Conservation (phyloP, 495 filamentous ascomycete species). For the Thermothielavioides terrestris region DNA sequence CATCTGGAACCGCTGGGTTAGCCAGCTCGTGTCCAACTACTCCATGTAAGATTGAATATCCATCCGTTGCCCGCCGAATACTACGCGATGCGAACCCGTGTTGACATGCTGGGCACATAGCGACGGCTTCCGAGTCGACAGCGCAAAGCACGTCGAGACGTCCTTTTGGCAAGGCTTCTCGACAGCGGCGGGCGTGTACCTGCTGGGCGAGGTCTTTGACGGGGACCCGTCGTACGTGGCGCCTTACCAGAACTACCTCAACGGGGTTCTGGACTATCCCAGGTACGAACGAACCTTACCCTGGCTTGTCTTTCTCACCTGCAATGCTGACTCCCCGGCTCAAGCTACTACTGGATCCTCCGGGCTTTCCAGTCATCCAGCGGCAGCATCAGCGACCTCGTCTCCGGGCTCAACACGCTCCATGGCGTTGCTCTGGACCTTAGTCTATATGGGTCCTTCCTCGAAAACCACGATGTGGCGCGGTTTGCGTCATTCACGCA, state of each 20-base stretch:
- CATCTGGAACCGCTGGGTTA: conserved; percentile 60
- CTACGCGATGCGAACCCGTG: background rate
- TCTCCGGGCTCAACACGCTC: conserved; percentile 49
- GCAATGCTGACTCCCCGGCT: background rate
- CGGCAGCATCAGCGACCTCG: conserved; percentile 51
- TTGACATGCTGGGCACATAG: background rate
- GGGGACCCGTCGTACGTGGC: conserved; percentile 54
- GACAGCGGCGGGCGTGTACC: conserved; percentile 59
- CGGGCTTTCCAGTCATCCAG: conserved; percentile 52
- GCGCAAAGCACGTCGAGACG: conserved; percentile 61
- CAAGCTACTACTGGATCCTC: conserved; percentile 51
- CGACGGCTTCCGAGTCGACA: conserved; percentile 73
- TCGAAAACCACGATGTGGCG: conserved; percentile 72
- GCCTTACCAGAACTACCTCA: conserved; percentile 54
- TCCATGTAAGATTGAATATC: conserved; percentile 43
- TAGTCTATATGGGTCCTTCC: conserved; percentile 61
- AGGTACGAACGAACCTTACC: conserved; percentile 28
- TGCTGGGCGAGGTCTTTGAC: conserved; percentile 59
- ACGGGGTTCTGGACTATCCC: conserved; percentile 64
- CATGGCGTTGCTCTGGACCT: conserved; percentile 41
- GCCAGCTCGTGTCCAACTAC: conserved; percentile 55
- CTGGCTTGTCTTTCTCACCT: background rate
- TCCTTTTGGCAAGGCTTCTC: conserved; percentile 61
- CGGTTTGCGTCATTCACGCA: conserved; percentile 53
- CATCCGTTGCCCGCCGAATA: too few relatives aligned